Evolutionary conservation across 495 filamentous ascomycete genomes (phyloP), one percentile per base, ranked within the genome.

Genomic region (Lepidopterella palustris): DNA sequence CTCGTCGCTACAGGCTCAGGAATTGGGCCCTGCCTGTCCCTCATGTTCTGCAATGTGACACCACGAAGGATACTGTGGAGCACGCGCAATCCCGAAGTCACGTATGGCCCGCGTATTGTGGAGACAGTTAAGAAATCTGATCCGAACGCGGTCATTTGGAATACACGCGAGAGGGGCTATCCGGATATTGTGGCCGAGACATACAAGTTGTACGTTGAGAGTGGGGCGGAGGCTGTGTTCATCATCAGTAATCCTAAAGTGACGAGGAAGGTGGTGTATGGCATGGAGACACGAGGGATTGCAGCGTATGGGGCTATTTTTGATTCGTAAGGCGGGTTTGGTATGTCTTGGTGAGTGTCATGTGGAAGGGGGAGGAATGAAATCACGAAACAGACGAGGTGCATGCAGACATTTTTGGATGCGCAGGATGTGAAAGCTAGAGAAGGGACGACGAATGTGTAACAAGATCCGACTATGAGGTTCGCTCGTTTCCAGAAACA

Each of bases 231-330:
- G 74, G 88, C 86, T 24, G 84, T 89, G 39, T 83, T 88, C 70
- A 78, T 89, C 53, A 88, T 92, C 67, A 84, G 81, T 57, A 93
- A 93, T 72, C 85, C 84, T 58, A 80, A 74, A 58, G 73, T 90
- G 51, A 92, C 88, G 45, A 75, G 77, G 67, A 83, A 83, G 70
- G 79, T 91, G 32, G 86, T 91, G 5, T 89, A 85, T 73, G 87
- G 83, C 21, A 76, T 93, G 64, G 86, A 90, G 68, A 79, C 74
- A 8, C 76, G 84, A 52, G 86, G 87, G 0, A 72, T 89, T 25
- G 81, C 85, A 11, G 85, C 88, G 3, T 92, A 83, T 73, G 89
- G 88, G 27, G 84, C 88, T 5, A 87, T 93, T 61, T 92, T 88
- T 71, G 89, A 92, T 75, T 90, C 87, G 26, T 90, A 72, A 78